phyloP scores from a whole-genome alignment of 169 alveolate species.

The Babesia caballi region DNA sequence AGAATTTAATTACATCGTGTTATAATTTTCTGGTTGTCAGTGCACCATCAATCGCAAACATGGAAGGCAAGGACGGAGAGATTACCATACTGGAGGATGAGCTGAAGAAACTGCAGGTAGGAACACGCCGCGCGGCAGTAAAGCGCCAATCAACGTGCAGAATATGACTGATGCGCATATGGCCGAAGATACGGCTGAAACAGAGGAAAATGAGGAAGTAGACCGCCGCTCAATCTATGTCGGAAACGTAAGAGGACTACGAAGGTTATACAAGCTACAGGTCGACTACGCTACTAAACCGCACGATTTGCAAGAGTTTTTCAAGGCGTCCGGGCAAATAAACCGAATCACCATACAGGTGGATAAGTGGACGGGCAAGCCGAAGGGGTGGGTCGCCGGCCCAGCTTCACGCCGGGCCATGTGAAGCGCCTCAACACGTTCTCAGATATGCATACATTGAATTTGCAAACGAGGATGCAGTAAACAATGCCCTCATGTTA shows the following conservation, averaged over 20 bases:
- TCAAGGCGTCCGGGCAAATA: constrained; percentile 87
- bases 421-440: neutral
- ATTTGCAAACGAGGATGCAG: constrained; percentile 82
- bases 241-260: constrained; percentile 64
- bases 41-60: constrained; percentile 38
- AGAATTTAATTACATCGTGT: too few relatives aligned
- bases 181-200: constrained; percentile 44
- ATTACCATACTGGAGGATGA: constrained; percentile 58
- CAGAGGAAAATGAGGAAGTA: constrained; percentile 68
- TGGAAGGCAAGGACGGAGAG: constrained; percentile 41
- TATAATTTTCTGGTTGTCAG: neutral
- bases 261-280: constrained; percentile 20
- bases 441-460: constrained; percentile 89
- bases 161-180: constrained; percentile 53
- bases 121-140: neutral
- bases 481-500: constrained; percentile 82
- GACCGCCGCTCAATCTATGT: constrained; percentile 76
- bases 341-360: constrained; percentile 89
- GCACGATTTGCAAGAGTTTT: constrained; percentile 85
- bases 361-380: constrained; percentile 89
- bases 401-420: neutral
- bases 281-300: constrained; percentile 91
- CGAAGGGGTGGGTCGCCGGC: constrained; percentile 78
- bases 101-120: constrained; percentile 54
- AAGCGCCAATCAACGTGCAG: neutral